Evolutionary conservation across 2,329 filamentous ascomycete genomes (phyloP).

Genomic region (Zymoseptoria pseudotritici): DNA sequence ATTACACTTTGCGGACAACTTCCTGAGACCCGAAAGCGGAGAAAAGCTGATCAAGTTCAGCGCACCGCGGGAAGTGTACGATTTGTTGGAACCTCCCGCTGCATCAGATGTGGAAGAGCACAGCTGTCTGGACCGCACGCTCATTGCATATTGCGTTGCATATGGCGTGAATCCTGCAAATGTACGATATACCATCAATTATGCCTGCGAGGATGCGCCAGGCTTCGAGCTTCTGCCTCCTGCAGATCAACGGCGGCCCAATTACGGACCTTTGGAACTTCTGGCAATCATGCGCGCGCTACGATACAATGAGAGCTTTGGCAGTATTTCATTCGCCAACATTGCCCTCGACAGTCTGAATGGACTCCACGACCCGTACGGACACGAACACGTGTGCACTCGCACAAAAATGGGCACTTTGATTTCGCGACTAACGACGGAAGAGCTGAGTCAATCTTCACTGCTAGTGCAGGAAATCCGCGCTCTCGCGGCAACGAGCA

Average conservation of each 20-base stretch:
- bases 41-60: constrained; percentile 56
- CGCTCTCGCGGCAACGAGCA: constrained; percentile 59
- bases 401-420: constrained; percentile 52
- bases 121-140: constrained; percentile 55
- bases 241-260: constrained; percentile 41
- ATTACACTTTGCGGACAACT: constrained; percentile 54
- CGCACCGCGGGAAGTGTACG: constrained; percentile 50
- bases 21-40: constrained; percentile 58
- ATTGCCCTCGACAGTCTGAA: constrained; percentile 60
- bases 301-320: constrained; percentile 63
- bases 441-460: constrained; percentile 49
- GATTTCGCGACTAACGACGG: constrained; percentile 41
- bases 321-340: constrained; percentile 58
- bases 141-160: constrained; percentile 62
- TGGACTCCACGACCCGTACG: constrained; percentile 51
- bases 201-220: constrained; percentile 58
- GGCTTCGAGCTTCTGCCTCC: constrained; percentile 58
- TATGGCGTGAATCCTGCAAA: constrained; percentile 61
- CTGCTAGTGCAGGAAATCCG: constrained; percentile 62
- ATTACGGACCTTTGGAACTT: constrained; percentile 56
- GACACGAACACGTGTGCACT: constrained; percentile 54
- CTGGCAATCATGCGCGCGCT: constrained; percentile 62
- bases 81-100: constrained; percentile 42
- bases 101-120: constrained; percentile 52
- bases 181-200: constrained; percentile 56